A percentile compares a stretch with the other conserved stretches of the same genome.
phyloP scores from a whole-genome alignment of 345 rosid genomes.

The Heritiera fomes region DNA sequence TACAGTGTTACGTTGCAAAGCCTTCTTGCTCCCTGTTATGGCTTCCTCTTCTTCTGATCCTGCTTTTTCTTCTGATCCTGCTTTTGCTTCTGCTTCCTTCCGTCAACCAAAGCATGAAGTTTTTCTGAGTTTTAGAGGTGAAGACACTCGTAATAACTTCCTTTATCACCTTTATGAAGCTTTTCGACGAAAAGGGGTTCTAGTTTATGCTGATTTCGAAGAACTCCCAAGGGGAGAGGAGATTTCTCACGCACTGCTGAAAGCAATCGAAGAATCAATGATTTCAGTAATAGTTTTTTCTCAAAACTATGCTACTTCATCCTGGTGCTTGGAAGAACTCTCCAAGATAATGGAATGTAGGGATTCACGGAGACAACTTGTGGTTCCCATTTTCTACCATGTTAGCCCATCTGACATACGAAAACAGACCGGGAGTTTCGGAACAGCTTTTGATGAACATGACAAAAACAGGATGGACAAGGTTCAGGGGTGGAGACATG shows the following conservation, averaged over 20 bases:
- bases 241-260: conserved; percentile 23
- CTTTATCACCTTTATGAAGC: conserved; percentile 26
- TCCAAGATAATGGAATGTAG: conserved; percentile 18
- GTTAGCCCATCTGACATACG: not conserved
- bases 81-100: not conserved
- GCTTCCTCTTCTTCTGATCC: too few relatives aligned
- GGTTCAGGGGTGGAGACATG: not conserved
- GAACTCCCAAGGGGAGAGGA: conserved; percentile 25
- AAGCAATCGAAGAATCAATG: conserved; percentile 32
- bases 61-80: too few relatives aligned
- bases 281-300: conserved; percentile 27
- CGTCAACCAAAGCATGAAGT: conserved; percentile 26
- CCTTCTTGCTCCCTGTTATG: too few relatives aligned
- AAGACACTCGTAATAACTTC: conserved; percentile 36
- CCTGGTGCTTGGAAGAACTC: conserved; percentile 40
- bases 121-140: conserved; percentile 38
- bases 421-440: not conserved
- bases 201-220: conserved; percentile 27
- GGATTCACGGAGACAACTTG: not conserved
- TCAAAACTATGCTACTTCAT: conserved; percentile 27
- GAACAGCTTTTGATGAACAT: not conserved
- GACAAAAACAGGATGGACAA: not conserved
- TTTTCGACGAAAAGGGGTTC: conserved; percentile 16
- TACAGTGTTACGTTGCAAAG: too few relatives aligned
- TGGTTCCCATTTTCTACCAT: not conserved